phyloP scores from a whole-genome alignment of 106 monocot genomes.

The Triglochin maritima region DNA sequence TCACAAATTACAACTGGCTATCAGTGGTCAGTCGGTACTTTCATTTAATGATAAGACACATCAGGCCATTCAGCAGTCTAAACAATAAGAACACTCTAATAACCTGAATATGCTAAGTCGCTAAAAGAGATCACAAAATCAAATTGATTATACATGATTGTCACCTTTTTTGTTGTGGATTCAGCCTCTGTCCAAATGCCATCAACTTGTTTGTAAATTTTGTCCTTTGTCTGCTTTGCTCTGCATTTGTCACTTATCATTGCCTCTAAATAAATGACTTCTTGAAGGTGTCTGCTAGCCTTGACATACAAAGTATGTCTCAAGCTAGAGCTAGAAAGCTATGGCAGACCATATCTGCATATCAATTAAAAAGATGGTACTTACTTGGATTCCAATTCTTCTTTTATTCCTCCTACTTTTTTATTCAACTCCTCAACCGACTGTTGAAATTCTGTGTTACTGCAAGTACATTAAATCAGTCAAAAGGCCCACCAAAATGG shows the following conservation, averaged over 20 bases:
- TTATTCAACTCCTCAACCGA: constrained; percentile 83
- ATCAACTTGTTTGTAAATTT: constrained; percentile 68
- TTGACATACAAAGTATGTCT: constrained; percentile 20
- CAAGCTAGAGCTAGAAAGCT: constrained; percentile 13
- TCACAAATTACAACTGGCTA: too few species aligned
- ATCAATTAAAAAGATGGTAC: not conserved
- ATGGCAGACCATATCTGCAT: not conserved
- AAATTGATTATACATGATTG: not conserved
- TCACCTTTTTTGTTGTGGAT: constrained; percentile 76
- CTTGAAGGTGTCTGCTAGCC: constrained; percentile 8
- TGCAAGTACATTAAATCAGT: constrained; percentile 20
- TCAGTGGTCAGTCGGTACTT: too few species aligned
- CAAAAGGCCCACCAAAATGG: not conserved
- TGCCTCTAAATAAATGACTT: constrained; percentile 14
- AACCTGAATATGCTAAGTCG: too few species aligned
- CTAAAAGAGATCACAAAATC: too few species aligned
- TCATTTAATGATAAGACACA: too few species aligned
- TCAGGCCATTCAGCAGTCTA: too few species aligned
- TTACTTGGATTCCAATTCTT: constrained; percentile 86
- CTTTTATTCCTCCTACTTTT: constrained; percentile 73
- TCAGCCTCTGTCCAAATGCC: constrained; percentile 81
- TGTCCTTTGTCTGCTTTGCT: constrained; percentile 78
- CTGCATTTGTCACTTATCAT: constrained; percentile 44
- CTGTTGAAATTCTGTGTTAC: constrained; percentile 77
- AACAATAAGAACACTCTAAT: too few species aligned